Evolutionary conservation across 805 yeast species (phyloP).

Genomic region (Candida montana): DNA sequence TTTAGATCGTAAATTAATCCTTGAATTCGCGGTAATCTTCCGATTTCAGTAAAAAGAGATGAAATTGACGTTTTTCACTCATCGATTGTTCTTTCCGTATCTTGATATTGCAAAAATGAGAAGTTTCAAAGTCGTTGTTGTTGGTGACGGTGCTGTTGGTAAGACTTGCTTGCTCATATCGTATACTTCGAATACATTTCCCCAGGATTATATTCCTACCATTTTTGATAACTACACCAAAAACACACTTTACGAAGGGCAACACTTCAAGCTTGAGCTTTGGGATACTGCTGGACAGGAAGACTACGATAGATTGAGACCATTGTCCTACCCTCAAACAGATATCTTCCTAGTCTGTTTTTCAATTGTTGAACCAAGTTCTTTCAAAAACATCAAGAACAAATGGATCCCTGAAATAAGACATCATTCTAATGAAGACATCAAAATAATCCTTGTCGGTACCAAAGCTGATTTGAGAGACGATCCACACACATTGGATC

Average conservation of each 20-base stretch:
- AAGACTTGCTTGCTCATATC: slow-evolving; percentile 84
- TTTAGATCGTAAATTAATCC: no score
- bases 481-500: slow-evolving; percentile 66
- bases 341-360: slow-evolving; percentile 85
- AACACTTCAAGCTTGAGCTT: slow-evolving; percentile 75
- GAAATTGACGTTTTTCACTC: no score
- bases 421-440: slow-evolving; percentile 73
- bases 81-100: no score
- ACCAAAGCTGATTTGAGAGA: slow-evolving; percentile 87
- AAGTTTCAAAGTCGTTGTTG: slow-evolving; percentile 87
- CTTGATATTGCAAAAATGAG: slow-evolving; percentile 54
- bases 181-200: slow-evolving; percentile 88
- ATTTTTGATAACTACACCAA: slow-evolving; percentile 92
- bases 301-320: slow-evolving; percentile 85
- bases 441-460: slow-evolving; percentile 70
- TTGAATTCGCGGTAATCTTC: no score
- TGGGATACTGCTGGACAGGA: slow-evolving; percentile 98
- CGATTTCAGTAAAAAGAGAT: not conserved
- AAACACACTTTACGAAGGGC: slow-evolving; percentile 74
- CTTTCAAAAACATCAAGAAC: slow-evolving; percentile 72
- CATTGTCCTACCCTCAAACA: slow-evolving; percentile 87
- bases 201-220: slow-evolving; percentile 90
- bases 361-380: slow-evolving; percentile 74
- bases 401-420: slow-evolving; percentile 85
- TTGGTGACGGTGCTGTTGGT: slow-evolving; percentile 95